Evolutionary conservation across 1,284 basidiomycete genomes (phyloP), one percentile per base, ranked within the genome.

Genomic region (Baeospora myosura): DNA sequence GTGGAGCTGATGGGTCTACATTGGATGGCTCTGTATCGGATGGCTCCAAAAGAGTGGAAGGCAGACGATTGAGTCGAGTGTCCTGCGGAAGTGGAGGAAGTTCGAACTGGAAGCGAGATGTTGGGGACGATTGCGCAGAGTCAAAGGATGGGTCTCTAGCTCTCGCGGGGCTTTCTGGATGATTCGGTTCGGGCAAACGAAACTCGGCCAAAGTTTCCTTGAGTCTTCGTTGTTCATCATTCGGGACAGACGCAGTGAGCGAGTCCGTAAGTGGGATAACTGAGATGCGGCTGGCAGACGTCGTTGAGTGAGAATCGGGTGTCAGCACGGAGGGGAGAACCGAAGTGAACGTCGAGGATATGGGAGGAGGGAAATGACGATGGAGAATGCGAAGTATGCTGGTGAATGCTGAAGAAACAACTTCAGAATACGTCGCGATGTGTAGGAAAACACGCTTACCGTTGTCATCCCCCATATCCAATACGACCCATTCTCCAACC

Each of bases 361-460:
- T 58, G 0, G 62, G 57, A 2, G 61, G 52, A 1, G 67, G 57
- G 10, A 67, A 65, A 26, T 73, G 64, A 3, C 78, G 71, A 50
- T 83, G 81, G 11, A 83, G 61, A 21, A 82, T 65, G 12, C 81
- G 74, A 0, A 82, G 61, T 10, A 82, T 62, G 40, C 72, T 74
- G 18, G 65, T 62, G 49, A 68, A 74, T 0, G 76, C 80, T 81
- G n/a, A n/a, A n/a, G n/a, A n/a, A n/a, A 41, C 10, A 30, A 16
- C 26, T 6, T 25, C 16, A 12, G 40, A 7, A 11, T 11, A 34
- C 6, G 22, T 20, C 41, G 34, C 28, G 16, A 18, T 28, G 6
- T 21, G 18, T 20, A 4, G 32, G 23, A n/a, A 34, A 23, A 34
- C 12, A 16, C 16, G 57, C 65, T 36, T 47, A 78, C 79, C 74